phyloP scores from a whole-genome alignment of 257 asterid genomes.

The Nyctanthes arbortristis region DNA sequence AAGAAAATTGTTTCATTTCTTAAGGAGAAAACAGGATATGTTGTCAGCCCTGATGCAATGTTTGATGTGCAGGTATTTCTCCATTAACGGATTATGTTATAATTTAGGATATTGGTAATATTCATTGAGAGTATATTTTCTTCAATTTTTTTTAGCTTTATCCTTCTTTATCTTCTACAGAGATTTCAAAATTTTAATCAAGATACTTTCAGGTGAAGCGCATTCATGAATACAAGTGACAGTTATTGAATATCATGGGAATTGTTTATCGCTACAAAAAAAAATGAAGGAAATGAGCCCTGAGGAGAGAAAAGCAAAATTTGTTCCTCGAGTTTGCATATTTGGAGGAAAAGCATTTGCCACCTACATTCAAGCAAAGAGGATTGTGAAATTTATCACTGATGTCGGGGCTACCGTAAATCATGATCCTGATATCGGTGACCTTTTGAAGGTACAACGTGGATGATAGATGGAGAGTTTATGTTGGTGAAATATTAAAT shows the following conservation, averaged over 20 bases:
- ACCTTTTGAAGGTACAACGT: conserved; percentile 53
- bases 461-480: background rate
- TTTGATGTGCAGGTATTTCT: conserved; percentile 57
- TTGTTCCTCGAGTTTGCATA: conserved; percentile 60
- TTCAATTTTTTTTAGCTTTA: background rate
- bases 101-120: background rate
- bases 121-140: too few relatives aligned
- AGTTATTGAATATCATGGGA: conserved; percentile 53
- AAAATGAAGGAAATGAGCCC: conserved; percentile 60
- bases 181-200: background rate
- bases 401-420: conserved; percentile 61
- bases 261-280: conserved; percentile 58
- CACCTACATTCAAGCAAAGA: conserved; percentile 61
- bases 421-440: conserved; percentile 59
- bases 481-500: background rate
- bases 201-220: conserved; percentile 45
- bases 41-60: conserved; percentile 61
- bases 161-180: background rate
- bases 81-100: conserved; percentile 3
- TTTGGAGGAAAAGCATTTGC: conserved; percentile 68
- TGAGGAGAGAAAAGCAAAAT: conserved; percentile 44
- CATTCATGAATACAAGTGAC: conserved; percentile 64
- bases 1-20: conserved; percentile 44
- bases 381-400: conserved; percentile 58
- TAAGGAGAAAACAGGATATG: conserved; percentile 57